Evolutionary conservation across 805 yeast genomes (phyloP), one percentile per base, ranked within the genome.

Genomic region (Wickerhamiella sorbophila): DNA sequence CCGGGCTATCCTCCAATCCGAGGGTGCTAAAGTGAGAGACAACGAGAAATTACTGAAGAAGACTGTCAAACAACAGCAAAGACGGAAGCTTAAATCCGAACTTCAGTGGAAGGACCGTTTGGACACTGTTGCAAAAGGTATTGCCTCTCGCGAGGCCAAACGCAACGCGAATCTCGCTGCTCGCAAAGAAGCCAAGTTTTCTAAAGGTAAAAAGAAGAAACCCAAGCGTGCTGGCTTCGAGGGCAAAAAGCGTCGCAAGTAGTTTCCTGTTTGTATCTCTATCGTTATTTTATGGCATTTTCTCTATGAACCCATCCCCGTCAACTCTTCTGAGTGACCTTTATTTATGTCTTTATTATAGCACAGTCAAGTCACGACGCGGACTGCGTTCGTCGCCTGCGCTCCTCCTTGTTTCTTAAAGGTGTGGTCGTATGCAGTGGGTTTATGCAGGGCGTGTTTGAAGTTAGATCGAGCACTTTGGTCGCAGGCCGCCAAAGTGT

Each of bases 31-130:
- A 59, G 66, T 88, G 36, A 81, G 80, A 52, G 95, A 91, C 61
- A 93, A 88, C 60, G 97, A 88, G 59, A 78, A 75, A 56, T 64
- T 91, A 52, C 71, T 91, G 61, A 79, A 78, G 54, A 88, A 84
- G 60, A 83, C 96, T 2, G 61, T 88, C 47, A 86, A 81, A 65
- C 72, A 81, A 52, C 83, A 85, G 57, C 88, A 84, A 52, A 75
- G 81, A 47, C 71, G 72, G 56, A 91, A 91, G 67, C 72, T 82
- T 55, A 83, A 78, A 66, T 79, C 93, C 44, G 94, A 85, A 54
- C 66, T 75, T 40, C 94, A 88, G 61, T 91, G 99, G 99, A 72
- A 66, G 49, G 96, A 88, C 40, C 74, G 99, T 50, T 79, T 82
- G 58, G 81, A 78, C 52, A 71, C 71, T 31, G 95, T 91, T 12